Conservation (phyloP, 805 yeast genomes). For the Saturnispora ahearnii region DNA sequence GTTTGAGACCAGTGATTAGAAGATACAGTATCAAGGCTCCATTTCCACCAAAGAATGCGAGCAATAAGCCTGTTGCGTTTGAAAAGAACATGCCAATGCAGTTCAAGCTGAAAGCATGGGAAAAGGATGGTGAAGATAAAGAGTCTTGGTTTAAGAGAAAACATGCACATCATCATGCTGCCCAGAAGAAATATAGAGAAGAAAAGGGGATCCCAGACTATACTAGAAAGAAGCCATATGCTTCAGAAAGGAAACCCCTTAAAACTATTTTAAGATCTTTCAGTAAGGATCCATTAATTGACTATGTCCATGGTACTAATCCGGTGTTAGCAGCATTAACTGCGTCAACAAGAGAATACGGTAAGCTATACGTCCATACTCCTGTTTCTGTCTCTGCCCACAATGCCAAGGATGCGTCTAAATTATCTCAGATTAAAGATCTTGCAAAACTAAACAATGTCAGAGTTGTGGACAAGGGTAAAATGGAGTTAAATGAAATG, state of each 20-base stretch:
- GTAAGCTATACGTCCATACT: constrained; percentile 41
- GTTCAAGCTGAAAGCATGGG: constrained; percentile 54
- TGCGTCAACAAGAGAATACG: constrained; percentile 40
- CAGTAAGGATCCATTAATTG: constrained; percentile 40
- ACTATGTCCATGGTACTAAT: constrained; percentile 69
- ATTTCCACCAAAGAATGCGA: constrained; percentile 12
- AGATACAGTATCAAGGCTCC: constrained; percentile 20
- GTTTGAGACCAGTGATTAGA: neutral
- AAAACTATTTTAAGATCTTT: constrained; percentile 13
- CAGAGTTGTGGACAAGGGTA: constrained; percentile 25
- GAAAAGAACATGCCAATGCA: constrained; percentile 37
- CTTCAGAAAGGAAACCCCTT: constrained; percentile 8
- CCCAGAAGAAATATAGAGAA: constrained; percentile 23
- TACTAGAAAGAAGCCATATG: constrained; percentile 3
- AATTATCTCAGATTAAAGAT: constrained; percentile 33
- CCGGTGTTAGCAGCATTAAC: constrained; percentile 64
- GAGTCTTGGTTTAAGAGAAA: constrained; percentile 53
- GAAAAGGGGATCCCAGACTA: constrained; percentile 14
- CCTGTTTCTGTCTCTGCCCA: constrained; percentile 11
- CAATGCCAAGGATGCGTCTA: constrained; percentile 19
- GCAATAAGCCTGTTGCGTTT: constrained; percentile 19
- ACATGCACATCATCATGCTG: constrained; percentile 60
- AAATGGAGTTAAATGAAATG: constrained; percentile 49
- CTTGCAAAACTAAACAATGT: constrained; percentile 39
- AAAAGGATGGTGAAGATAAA: constrained; percentile 48